phyloP scores from a whole-genome alignment of 2,329 filamentous ascomycete genomes.

The Westerdykella aurantiaca region DNA sequence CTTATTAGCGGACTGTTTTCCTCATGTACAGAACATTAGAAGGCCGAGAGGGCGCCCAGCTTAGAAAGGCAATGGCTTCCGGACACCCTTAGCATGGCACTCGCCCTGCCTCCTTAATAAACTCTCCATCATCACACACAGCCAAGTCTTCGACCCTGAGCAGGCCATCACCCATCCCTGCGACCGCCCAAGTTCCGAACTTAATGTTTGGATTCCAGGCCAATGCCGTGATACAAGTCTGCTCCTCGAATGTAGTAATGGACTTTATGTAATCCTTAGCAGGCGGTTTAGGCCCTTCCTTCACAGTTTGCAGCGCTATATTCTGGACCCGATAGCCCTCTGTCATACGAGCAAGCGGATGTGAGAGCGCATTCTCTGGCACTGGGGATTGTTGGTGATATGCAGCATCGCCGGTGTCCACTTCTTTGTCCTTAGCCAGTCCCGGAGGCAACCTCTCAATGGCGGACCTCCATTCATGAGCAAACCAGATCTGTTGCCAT shows the following conservation, averaged over 20 bases:
- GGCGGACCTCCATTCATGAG: slow-evolving; percentile 49
- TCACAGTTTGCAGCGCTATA: slow-evolving; percentile 19
- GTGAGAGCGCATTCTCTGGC: slow-evolving; percentile 8
- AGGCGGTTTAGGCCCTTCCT: slow-evolving; percentile 1
- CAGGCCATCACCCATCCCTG: slow-evolving; percentile 45
- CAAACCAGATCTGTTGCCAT: slow-evolving; percentile 54
- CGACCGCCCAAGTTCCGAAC: slow-evolving; percentile 47
- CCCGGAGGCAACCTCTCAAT: slow-evolving; percentile 9
- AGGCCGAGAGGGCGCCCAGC: no score
- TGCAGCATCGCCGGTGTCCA: background rate
- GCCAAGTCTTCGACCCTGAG: slow-evolving; percentile 46
- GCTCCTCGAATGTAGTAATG: slow-evolving; percentile 43
- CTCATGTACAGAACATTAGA: no score
- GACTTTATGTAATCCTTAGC: slow-evolving; percentile 27
- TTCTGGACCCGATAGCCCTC: slow-evolving; percentile 39
- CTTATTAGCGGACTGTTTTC: no score
- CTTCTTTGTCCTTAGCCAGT: background rate
- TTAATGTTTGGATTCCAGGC: slow-evolving; percentile 49
- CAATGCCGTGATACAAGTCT: slow-evolving; percentile 40
- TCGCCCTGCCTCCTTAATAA: background rate
- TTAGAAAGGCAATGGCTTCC: no score
- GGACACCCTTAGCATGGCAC: no score
- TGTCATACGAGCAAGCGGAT: slow-evolving; percentile 33
- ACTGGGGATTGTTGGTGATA: slow-evolving; percentile 2
- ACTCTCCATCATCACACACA: slow-evolving; percentile 11